Conservation (phyloP, 345 rosid genomes). For the Eucalyptus microcorys region DNA sequence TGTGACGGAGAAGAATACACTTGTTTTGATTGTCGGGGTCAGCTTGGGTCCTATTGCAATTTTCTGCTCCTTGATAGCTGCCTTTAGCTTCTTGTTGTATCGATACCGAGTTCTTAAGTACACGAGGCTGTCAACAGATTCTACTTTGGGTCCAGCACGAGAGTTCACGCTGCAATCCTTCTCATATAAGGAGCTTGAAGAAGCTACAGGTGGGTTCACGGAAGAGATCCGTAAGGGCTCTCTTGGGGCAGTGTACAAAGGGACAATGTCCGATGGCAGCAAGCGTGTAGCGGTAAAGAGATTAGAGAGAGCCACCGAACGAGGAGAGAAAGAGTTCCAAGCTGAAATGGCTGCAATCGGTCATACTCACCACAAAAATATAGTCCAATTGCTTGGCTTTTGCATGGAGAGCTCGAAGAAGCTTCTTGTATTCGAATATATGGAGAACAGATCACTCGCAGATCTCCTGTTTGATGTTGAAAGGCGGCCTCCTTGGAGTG, state of each 20-base stretch:
- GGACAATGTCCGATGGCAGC: neutral
- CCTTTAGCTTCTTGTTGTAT: neutral
- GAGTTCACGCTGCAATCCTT: constrained; percentile 3
- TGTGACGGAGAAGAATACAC: neutral
- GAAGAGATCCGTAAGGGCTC: neutral
- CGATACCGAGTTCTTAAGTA: neutral
- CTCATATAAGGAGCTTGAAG: neutral
- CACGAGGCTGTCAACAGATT: neutral
- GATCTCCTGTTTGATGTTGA: neutral
- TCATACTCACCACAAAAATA: constrained; percentile 12
- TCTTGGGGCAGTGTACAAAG: constrained; percentile 13
- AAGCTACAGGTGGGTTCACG: constrained; percentile 1
- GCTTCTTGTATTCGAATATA: neutral
- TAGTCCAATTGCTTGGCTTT: constrained; percentile 12
- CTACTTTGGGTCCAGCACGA: neutral
- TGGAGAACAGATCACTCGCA: neutral
- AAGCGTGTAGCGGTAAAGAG: neutral
- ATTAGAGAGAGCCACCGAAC: neutral
- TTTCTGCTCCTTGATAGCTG: neutral
- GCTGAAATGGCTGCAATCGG: constrained; percentile 10
- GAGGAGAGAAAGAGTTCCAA: constrained; percentile 1
- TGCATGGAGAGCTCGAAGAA: constrained; percentile 1
- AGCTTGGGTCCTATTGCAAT: neutral
- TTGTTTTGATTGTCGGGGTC: neutral
- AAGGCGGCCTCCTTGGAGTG: neutral